Conservation (phyloP, 306 rosid genomes). For the Medicago ruthenica region DNA sequence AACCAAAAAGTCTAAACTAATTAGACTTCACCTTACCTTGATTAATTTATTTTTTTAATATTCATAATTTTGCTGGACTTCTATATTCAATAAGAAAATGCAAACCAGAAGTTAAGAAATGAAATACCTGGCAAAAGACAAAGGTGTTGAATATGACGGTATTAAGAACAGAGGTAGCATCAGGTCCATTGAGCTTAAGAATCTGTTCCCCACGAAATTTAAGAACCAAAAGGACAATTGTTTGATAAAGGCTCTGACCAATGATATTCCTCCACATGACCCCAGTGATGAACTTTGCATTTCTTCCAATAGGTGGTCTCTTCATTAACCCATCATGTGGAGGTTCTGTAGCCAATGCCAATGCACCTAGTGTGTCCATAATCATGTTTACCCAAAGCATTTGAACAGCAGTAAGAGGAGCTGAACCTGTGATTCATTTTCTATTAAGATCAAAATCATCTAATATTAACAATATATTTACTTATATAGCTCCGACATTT, state of each 20-base stretch:
- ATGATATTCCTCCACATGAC: constrained; percentile 89
- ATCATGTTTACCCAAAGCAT: constrained; percentile 99
- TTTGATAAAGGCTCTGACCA: constrained; percentile 87
- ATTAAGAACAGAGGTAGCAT: constrained; percentile 53
- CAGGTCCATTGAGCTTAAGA: constrained; percentile 58
- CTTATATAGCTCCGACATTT: too few relatives aligned
- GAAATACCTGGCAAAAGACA: constrained; percentile 88
- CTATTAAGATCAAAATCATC: background rate
- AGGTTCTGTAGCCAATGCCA: constrained; percentile 93
- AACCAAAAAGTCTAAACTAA: too few relatives aligned
- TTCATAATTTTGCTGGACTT: too few relatives aligned
- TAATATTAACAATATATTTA: background rate
- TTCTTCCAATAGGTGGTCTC: constrained; percentile 76
- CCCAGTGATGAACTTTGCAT: constrained; percentile 63
- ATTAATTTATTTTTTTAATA: too few relatives aligned
- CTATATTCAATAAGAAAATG: background rate
- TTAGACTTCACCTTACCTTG: too few relatives aligned
- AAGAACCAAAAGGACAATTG: constrained; percentile 66
- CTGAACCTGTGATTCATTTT: constrained; percentile 59
- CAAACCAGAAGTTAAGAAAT: background rate
- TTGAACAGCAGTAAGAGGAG: constrained; percentile 94
- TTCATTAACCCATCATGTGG: constrained; percentile 80
- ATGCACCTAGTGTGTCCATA: constrained; percentile 94
- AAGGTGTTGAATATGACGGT: constrained; percentile 86
- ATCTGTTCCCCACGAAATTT: constrained; percentile 60